These are phyloP conservation scores for Pythium aquatile DNA, from an alignment of 352 stramenopile species.

Conservation along the genomic window DNA sequence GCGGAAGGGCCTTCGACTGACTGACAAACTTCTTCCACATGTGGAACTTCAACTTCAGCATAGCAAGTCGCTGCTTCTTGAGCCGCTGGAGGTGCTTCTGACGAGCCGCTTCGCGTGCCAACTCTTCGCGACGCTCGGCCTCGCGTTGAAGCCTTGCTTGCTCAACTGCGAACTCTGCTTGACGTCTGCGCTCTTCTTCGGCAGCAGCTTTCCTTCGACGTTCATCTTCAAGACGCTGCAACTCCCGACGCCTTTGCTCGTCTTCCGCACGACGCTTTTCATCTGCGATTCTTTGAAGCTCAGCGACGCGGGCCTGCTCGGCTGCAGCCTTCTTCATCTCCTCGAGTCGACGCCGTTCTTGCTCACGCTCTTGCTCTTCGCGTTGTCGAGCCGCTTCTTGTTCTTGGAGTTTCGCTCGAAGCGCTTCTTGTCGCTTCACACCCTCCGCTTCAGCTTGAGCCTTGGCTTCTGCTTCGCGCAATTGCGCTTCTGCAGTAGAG, in stretches of 20 bases:
- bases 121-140: constrained; percentile 41
- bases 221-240: constrained; percentile 45
- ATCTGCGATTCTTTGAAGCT: constrained; percentile 21
- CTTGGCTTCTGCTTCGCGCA: constrained; percentile 46
- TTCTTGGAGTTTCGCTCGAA: constrained; percentile 19
- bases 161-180: constrained; percentile 40
- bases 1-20: constrained; percentile 39
- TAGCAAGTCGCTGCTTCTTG: constrained; percentile 47
- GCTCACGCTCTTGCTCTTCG: constrained; percentile 15
- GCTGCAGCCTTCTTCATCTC: constrained; percentile 17
- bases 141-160: constrained; percentile 40
- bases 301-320: constrained; percentile 20
- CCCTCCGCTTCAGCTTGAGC: constrained; percentile 19
- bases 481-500: constrained; percentile 9
- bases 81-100: constrained; percentile 33
- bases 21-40: constrained; percentile 67
- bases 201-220: constrained; percentile 32
- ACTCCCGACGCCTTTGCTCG: constrained; percentile 9
- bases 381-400: constrained; percentile 20
- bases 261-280: constrained; percentile 22
- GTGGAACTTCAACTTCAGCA: constrained; percentile 57
- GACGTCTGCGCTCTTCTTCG: constrained; percentile 39
- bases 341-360: constrained; percentile 11
- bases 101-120: constrained; percentile 49
- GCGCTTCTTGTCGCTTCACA: constrained; percentile 10